Base-by-base conservation (phyloP, 2,329 filamentous ascomycete genomes). In the Penicillium sp. region DNA sequence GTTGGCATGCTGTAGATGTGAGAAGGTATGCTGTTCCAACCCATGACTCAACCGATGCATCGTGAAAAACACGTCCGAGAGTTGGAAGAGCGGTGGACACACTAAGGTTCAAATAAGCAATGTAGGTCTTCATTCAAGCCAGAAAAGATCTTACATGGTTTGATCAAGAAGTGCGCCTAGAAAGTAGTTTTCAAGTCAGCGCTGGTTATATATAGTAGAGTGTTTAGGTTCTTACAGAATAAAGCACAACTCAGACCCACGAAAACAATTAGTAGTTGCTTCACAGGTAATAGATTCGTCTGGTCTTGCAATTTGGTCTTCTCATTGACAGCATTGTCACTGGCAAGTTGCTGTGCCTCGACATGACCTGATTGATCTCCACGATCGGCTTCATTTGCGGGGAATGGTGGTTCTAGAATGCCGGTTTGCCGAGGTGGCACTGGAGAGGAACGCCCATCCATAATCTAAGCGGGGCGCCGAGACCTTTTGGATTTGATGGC, bases 21-120 rank as follows among this genome's bases (percentile, higher is more conserved):
- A 90, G 78, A 3, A 90, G 77, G 62, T 88, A 90, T 19, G 84
- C 84, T 4, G 87, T 90, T 1, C 87, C 87, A 13, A 85, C 82
- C 88, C 87, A 90, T 67, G 90, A 90, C 52, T 86, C 85, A 4
- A 69, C 69, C 35, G 70, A 64, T 49, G 68, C 70, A 4, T 75
- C 75, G 56, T 78, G 60, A 39, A 81, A 74, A 56, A 83, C 78
- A 46, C 71, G 63, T 54, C 78, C 77, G 62, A 84, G 78, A 45
- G 80, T 79, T 26, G 82, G 82, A 43, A 84, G 66, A 24, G 78
- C 76, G 1, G 77, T 75, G 0, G 77, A 78, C 49, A 85, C 80
- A 39, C 80, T 78, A 67, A 83, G 7, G 4, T 22, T 26, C 11
- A 24, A 54, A n/a, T 54, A 10, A 54, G 43, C 24, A 54, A 42